Conservation (phyloP, 768 basidiomycete genomes). For the Mycena maculata region DNA sequence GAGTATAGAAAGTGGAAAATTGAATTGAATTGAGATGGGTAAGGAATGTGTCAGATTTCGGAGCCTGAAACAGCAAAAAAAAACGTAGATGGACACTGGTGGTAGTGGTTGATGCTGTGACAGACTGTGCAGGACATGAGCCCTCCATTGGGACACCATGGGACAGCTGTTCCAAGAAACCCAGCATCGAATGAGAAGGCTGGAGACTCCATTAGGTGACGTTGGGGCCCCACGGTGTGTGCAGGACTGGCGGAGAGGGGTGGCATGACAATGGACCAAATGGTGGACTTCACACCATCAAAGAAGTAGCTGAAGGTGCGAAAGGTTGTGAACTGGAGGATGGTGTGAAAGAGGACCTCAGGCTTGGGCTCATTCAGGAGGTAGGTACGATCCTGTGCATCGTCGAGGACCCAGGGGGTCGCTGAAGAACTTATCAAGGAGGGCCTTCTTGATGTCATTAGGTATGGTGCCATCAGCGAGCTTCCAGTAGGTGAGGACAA, state of each 20-base stretch:
- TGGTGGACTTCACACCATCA: neutral
- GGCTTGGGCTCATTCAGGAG: neutral
- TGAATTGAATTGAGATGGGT: too few species aligned
- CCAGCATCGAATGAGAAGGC: neutral
- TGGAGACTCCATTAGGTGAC: conserved; percentile 3
- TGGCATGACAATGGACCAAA: neutral
- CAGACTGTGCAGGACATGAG: conserved; percentile 5
- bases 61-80: too few species aligned
- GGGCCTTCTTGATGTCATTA: neutral
- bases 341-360: neutral
- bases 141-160: neutral
- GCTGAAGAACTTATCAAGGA: neutral
- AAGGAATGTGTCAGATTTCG: too few species aligned
- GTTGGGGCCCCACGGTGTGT: neutral
- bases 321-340: neutral
- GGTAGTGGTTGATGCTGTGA: conserved; percentile 2
- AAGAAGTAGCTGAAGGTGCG: neutral
- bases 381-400: neutral
- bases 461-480: neutral
- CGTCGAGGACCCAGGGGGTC: neutral
- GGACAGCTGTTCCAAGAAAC: neutral
- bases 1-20: too few species aligned
- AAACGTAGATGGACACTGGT: too few species aligned
- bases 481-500: neutral
- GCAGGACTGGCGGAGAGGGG: neutral